phyloP scores from a whole-genome alignment of 345 rosid species.

The Pugionium dolabratum region DNA sequence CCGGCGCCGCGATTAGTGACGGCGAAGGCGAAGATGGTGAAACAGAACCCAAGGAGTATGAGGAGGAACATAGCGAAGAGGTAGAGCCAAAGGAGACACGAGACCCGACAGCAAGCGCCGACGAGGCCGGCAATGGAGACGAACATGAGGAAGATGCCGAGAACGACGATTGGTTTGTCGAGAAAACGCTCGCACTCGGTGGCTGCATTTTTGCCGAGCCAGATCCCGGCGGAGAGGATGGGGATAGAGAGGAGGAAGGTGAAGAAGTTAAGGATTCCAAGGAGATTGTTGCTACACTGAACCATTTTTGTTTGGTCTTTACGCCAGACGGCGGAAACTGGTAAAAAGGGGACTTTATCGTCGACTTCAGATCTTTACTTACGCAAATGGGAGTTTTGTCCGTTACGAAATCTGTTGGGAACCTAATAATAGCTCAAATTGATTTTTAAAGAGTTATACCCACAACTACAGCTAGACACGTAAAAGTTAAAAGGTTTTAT shows the following conservation, averaged over 20 bases:
- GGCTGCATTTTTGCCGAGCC: constrained; percentile 71
- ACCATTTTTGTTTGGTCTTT: constrained; percentile 31
- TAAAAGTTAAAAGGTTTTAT: not conserved
- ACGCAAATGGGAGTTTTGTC: constrained; percentile 13
- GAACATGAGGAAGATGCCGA: constrained; percentile 80
- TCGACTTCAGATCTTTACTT: constrained; percentile 19
- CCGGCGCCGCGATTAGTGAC: constrained; percentile 98
- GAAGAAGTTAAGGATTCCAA: constrained; percentile 77
- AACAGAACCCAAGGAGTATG: constrained; percentile 66
- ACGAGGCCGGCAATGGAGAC: constrained; percentile 86
- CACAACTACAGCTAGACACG: constrained; percentile 27
- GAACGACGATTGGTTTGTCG: constrained; percentile 71
- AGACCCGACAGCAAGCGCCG: constrained; percentile 86
- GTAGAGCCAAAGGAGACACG: constrained; percentile 87
- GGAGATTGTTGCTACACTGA: constrained; percentile 75
- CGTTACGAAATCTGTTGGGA: constrained; percentile 39
- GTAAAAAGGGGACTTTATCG: not conserved
- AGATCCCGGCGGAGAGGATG: constrained; percentile 76
- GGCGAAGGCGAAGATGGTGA: constrained; percentile 87
- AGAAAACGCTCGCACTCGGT: constrained; percentile 88
- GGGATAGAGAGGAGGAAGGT: constrained; percentile 85
- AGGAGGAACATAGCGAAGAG: constrained; percentile 85
- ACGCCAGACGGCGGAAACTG: not conserved
- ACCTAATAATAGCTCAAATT: not conserved
- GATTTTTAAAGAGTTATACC: not conserved